A percentile compares a stretch with the other conserved stretches of the same genome.
Conservation (phyloP, 805 yeast genomes). For the Candida parachauliodes region DNA sequence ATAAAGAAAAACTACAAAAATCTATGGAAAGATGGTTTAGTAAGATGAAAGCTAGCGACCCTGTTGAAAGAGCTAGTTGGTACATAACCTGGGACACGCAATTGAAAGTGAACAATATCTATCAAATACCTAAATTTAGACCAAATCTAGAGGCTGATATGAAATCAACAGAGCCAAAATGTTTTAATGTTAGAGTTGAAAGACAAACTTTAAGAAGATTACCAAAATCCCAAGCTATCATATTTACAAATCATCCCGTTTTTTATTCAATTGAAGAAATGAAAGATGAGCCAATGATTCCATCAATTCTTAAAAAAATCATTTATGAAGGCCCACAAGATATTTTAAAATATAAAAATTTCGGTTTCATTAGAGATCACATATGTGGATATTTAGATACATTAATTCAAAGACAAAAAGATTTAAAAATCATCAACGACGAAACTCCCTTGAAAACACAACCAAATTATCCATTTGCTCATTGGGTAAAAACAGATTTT, state of each 20-base stretch:
- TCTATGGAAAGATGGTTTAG: constrained; percentile 75
- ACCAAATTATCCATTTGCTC: constrained; percentile 64
- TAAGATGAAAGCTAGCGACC: constrained; percentile 54
- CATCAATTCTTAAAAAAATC: constrained; percentile 66
- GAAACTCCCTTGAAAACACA: constrained; percentile 58
- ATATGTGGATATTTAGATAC: constrained; percentile 54
- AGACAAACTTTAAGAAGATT: constrained; percentile 67
- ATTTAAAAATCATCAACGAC: constrained; percentile 48
- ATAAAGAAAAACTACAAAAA: constrained; percentile 56
- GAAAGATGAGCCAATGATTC: constrained; percentile 75
- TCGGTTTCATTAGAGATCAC: constrained; percentile 57
- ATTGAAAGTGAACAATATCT: constrained; percentile 52
- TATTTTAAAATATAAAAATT: constrained; percentile 62
- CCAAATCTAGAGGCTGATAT: constrained; percentile 29
- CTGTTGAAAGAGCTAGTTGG: constrained; percentile 76
- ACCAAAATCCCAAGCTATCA: constrained; percentile 62
- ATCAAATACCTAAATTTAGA: constrained; percentile 47
- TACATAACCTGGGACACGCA: constrained; percentile 73
- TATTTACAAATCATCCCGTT: constrained; percentile 75
- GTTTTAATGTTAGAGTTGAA: constrained; percentile 68
- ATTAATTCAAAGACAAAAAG: constrained; percentile 55
- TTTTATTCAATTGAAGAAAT: constrained; percentile 74
- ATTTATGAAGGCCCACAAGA: constrained; percentile 64
- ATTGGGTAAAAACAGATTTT: constrained; percentile 44
- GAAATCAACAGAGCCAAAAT: constrained; percentile 40